Base-by-base conservation (phyloP, 768 basidiomycete species). In the Pholiota molesta region DNA sequence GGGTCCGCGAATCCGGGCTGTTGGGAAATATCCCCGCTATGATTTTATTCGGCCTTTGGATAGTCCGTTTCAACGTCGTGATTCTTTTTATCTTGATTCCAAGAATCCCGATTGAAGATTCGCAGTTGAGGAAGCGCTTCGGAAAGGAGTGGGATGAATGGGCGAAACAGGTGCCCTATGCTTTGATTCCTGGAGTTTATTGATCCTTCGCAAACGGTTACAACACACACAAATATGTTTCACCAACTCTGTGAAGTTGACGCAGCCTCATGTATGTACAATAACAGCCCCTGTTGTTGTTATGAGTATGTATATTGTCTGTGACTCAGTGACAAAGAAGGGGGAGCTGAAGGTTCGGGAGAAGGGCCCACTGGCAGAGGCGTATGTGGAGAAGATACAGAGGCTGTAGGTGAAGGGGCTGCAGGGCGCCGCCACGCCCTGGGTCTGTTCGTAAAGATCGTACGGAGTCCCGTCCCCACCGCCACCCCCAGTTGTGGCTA, bases 281-380 rank as follows among this genome's bases (percentile, higher is more conserved):
- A 37, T 13, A 37, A 37, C 35, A 16, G 1, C 35, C 6, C 35
- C 14, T 37, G 3, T 37, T 37, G 11, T 37, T 37, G 11, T 14
- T 9, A 37, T 37, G 35, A 14, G 35, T 37, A 37, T 11, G 35
- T 37, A 14, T 37, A 13, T 37, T 37, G 35, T 37, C 35, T 37
- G 11, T 37, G 13, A 9, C 35, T 37, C n/a, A n/a, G 71, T 75
- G 14, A 75, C 73, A 45, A 74, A 72, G 66, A 66, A 63, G 23
- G 74, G 73, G 3, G 71, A 71, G 29, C 31, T 75, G 56, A 70
- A 70, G 64, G 52, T 61, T 44, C 73, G 73, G 74, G n/a, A n/a
- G n/a, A n/a, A n/a, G n/a, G n/a, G n/a, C 29, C 29, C 29, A 6
- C 29, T 29, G 29, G 29, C 74, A 53, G 73, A 75, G 23, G 70